phyloP scores from a whole-genome alignment of 2,329 filamentous ascomycete genomes.

The Penicillium sp. region DNA sequence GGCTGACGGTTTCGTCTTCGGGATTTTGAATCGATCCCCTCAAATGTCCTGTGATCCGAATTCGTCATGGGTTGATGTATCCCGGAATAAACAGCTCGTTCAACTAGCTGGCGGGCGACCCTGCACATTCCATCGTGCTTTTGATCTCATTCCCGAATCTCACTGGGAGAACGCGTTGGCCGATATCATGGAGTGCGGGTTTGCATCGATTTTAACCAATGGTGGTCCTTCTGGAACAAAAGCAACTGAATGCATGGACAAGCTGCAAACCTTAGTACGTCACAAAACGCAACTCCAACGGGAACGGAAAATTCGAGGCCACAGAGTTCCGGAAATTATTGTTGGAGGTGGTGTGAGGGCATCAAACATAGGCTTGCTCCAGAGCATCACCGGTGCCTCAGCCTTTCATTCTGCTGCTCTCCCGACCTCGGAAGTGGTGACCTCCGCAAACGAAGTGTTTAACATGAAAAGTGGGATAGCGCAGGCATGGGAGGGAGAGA shows the following conservation, averaged over 20 bases:
- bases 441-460: conserved; percentile 1
- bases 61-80: conserved; percentile 37
- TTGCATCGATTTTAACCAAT: conserved; percentile 49
- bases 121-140: conserved; percentile 56
- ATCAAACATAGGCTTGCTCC: conserved; percentile 41
- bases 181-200: conserved; percentile 45
- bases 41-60: not conserved
- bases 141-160: conserved; percentile 42
- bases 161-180: conserved; percentile 28
- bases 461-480: conserved; percentile 1
- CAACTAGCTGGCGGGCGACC: conserved; percentile 40
- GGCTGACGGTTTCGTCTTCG: conserved; percentile 53
- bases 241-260: conserved; percentile 35
- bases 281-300: not conserved
- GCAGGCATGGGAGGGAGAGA: too few relatives aligned
- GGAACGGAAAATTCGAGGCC: not conserved
- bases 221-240: conserved; percentile 38
- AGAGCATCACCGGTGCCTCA: conserved; percentile 24
- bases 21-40: conserved; percentile 38
- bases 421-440: not conserved
- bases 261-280: conserved; percentile 29
- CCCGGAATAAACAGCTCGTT: conserved; percentile 44
- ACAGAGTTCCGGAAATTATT: conserved; percentile 42
- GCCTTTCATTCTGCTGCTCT: conserved; percentile 48
- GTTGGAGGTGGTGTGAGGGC: conserved; percentile 52